A percentile compares a stretch with the other conserved stretches of the same genome.
Evolutionary conservation across 257 asterid species (phyloP).

Genomic region (Cynanchum wilfordii): DNA sequence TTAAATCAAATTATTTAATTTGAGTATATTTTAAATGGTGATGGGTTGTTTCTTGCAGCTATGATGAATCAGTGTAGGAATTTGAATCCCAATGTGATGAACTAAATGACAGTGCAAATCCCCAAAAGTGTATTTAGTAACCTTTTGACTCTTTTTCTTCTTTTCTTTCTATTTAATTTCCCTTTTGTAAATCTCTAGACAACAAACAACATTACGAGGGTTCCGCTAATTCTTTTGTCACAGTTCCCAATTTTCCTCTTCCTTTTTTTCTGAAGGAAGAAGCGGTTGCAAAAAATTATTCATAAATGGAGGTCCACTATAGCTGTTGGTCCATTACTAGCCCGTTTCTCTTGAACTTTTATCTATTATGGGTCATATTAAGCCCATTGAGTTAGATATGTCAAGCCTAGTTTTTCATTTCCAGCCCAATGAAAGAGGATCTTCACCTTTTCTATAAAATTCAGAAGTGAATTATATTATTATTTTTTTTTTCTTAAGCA

Average conservation of each 20-base stretch:
- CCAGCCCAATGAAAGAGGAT: background rate
- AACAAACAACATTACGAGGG: background rate
- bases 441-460: too few species aligned
- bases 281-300: too few species aligned
- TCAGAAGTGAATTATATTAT: too few species aligned
- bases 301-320: too few species aligned
- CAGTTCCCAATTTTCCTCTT: too few species aligned
- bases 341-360: background rate
- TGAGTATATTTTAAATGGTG: too few species aligned
- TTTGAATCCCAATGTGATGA: slow-evolving; percentile 22
- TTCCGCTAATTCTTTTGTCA: slow-evolving; percentile 13
- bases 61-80: background rate
- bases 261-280: too few species aligned
- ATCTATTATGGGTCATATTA: too few species aligned
- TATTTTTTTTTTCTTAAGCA: too few species aligned
- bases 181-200: slow-evolving; percentile 24
- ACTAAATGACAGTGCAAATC: slow-evolving; percentile 21
- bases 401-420: too few species aligned
- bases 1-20: too few species aligned
- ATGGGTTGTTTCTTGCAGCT: background rate
- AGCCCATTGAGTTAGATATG: background rate
- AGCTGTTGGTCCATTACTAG: background rate
- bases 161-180: background rate
- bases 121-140: slow-evolving; percentile 27
- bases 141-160: slow-evolving; percentile 11